These are phyloP conservation scores for Globisporangium uncinulatum DNA, from an alignment of 352 stramenopile species.

Conservation along the genomic window DNA sequence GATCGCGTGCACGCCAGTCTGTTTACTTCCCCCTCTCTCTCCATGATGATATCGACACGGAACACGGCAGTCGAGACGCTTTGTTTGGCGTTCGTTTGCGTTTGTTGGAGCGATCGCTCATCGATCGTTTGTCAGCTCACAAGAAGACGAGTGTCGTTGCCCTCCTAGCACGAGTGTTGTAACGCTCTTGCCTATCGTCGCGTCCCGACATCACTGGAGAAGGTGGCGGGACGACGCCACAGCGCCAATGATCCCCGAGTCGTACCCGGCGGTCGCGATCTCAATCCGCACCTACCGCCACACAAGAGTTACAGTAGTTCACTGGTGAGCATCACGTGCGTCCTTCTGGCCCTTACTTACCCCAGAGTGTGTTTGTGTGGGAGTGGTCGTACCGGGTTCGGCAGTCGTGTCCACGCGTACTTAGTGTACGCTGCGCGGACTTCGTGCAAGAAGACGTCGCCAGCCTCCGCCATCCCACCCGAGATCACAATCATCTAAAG, in stretches of 20 bases:
- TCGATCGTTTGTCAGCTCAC: too few species aligned
- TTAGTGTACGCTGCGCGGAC: constrained; percentile 56
- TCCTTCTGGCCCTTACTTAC: neutral
- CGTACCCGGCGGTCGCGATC: constrained; percentile 76
- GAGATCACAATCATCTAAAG: constrained; percentile 74
- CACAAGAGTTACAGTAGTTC: too few species aligned
- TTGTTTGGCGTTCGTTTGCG: too few species aligned
- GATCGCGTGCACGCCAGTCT: too few species aligned
- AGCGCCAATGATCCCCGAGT: constrained; percentile 78
- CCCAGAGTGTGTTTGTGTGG: too few species aligned
- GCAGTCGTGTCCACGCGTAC: constrained; percentile 67
- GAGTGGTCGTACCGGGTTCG: constrained; percentile 67
- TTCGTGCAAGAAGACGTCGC: constrained; percentile 60
- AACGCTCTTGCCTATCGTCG: neutral
- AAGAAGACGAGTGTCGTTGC: neutral
- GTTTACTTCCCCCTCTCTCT: too few species aligned
- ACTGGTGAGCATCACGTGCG: neutral
- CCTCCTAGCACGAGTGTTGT: neutral
- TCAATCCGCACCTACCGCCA: constrained; percentile 55
- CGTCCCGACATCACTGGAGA: constrained; percentile 5
- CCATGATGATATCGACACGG: too few species aligned
- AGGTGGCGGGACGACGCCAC: constrained; percentile 29
- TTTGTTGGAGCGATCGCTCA: too few species aligned
- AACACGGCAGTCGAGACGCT: too few species aligned
- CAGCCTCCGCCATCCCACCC: constrained; percentile 67